Evolutionary conservation across 2,329 filamentous ascomycete genomes (phyloP), one percentile per base, ranked within the genome.

Genomic region (Dissoconium aciculare): DNA sequence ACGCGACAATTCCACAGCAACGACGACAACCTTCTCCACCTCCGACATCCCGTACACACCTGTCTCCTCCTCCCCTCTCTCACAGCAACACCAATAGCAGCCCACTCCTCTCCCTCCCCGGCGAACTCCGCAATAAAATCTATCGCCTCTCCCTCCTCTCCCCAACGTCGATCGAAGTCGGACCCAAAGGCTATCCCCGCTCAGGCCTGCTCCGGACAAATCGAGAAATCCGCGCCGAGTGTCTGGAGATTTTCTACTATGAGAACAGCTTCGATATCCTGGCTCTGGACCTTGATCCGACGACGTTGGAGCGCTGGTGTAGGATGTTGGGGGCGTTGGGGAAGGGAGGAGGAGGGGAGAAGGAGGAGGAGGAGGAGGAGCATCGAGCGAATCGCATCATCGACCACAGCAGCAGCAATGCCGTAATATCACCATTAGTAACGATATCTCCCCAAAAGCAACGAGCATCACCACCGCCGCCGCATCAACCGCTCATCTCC

Each of bases 111-210:
- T 15, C 21, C 9, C 28, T 43, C 9, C 37, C 39, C 12, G 28
- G 32, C 11, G 41, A 43, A 15, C 21, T 40, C 10, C 31, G 39
- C 4, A 33, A 41, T 16, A 29, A 24, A 12, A 38, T 42, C 32
- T 42, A 35, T 15, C 27, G 35, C 26, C n/a, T 36, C 6, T 32
- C 26, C 5, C 28, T 38, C 23, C 8, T 6, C 8, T 6, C 24
- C 9, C 24, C 9, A 16, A 30, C 14, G 19, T n/a, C 19, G 5
- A 30, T 34, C 17, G 8, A 14, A 11, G 14, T 14, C 2, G 25
- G 30, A 11, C 12, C 16, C 12, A 12, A 11, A 14, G 31, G 31
- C 17, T 28, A 27, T 17, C 4, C 12, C n/a, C 17, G 27, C 24
- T 8, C 12, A 6, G 16, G 21, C 26, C 16, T 17, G 11, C 8